phyloP scores from a whole-genome alignment of 768 basidiomycete genomes.

The Termitomyces sp. region DNA sequence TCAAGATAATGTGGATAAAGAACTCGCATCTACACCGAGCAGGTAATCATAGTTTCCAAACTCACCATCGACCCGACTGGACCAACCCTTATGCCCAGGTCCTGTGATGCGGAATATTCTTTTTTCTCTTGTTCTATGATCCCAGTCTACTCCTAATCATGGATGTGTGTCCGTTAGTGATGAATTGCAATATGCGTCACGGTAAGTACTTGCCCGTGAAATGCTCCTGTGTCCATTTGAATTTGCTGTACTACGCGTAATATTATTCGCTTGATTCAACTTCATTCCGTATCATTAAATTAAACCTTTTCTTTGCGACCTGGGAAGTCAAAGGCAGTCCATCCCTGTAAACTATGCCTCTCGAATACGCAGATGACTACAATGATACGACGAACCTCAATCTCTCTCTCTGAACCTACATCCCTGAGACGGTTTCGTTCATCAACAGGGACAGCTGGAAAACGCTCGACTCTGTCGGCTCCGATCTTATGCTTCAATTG shows the following conservation, averaged over 20 bases:
- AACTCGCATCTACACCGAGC: conserved; percentile 63
- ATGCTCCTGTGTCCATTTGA: conserved; percentile 73
- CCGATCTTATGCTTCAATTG: conserved; percentile 73
- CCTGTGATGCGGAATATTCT: conserved; percentile 72
- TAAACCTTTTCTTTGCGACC: conserved; percentile 68
- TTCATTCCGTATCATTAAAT: not conserved
- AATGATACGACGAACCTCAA: conserved; percentile 46
- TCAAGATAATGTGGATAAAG: not conserved
- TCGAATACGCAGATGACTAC: not conserved
- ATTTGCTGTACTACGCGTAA: conserved; percentile 52
- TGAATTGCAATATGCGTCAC: not conserved
- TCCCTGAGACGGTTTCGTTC: conserved; percentile 58
- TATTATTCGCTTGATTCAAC: not conserved
- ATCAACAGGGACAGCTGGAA: conserved; percentile 67
- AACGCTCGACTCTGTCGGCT: conserved; percentile 68
- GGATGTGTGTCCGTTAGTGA: not conserved
- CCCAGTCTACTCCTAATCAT: conserved; percentile 73
- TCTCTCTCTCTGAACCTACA: conserved; percentile 52
- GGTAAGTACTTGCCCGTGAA: conserved; percentile 55
- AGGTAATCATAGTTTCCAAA: conserved; percentile 87
- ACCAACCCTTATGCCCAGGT: conserved; percentile 73
- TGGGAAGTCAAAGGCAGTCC: conserved; percentile 86
- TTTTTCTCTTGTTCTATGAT: conserved; percentile 55
- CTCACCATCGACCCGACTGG: conserved; percentile 70
- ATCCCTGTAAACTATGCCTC: conserved; percentile 41